phyloP scores from a whole-genome alignment of 2,329 filamentous ascomycete species.

The Ascomycota sp. region DNA sequence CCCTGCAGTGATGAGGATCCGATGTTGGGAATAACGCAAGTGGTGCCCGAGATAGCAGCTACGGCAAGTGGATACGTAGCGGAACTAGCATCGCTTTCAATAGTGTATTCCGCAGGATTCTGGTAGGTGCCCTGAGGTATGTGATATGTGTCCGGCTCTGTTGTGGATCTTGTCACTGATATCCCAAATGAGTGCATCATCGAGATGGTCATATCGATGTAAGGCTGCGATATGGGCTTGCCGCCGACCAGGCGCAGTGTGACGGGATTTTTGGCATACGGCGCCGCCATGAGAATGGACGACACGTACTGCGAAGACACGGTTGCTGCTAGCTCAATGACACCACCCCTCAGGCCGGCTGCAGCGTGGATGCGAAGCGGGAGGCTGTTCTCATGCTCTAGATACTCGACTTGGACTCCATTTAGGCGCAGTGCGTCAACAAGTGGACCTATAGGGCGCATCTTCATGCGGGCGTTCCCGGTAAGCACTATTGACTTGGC shows the following conservation, averaged over 20 bases:
- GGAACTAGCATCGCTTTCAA: constrained; percentile 95
- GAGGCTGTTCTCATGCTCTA: constrained; percentile 66
- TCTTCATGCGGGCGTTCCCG: constrained; percentile 90
- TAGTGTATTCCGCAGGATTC: constrained; percentile 69
- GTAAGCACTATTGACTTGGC: constrained; percentile 57
- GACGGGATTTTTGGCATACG: constrained; percentile 86
- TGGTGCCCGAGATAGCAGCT: constrained; percentile 87
- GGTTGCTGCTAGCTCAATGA: constrained; percentile 82
- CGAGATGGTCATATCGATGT: constrained; percentile 95
- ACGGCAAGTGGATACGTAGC: constrained; percentile 90
- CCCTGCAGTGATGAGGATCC: constrained; percentile 82
- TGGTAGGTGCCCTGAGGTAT: constrained; percentile 70
- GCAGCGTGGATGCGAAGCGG: constrained; percentile 68
- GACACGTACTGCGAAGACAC: constrained; percentile 99
- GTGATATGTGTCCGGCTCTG: constrained; percentile 78
- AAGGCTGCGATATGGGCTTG: constrained; percentile 88
- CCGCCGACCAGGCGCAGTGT: constrained; percentile 82
- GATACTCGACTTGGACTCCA: constrained; percentile 69
- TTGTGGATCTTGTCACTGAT: constrained; percentile 51
- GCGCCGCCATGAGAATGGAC: constrained; percentile 87
- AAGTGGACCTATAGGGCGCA: constrained; percentile 77
- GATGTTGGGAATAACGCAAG: constrained; percentile 91
- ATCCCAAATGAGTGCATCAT: constrained; percentile 96
- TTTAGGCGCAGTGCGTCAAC: constrained; percentile 79
- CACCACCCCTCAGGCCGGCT: constrained; percentile 64